Base-by-base conservation (phyloP, 2,329 filamentous ascomycete species). In the Xylaria sp. region DNA sequence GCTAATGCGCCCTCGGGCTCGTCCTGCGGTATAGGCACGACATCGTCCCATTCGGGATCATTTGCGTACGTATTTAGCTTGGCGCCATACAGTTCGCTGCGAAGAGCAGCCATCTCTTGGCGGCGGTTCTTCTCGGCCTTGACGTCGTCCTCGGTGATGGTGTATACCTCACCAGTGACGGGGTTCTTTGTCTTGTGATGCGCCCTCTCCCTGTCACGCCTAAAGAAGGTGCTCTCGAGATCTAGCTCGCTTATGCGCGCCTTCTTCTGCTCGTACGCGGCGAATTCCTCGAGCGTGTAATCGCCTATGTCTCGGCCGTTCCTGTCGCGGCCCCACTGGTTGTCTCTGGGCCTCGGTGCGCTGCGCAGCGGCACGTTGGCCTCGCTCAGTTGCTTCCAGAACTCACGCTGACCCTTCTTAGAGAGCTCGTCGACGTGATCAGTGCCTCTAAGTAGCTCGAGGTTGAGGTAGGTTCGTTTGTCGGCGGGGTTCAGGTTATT, bases 1-100 rank as follows among this genome's bases (percentile, higher is more conserved):
- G 95, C 95, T 67, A 99, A 88, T 33, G 95, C 94, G 74, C 91
- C 86, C 74, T 90, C 91, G 68, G 94, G 92, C 82, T 98, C 94
- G 77, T 94, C 88, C 75, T 96, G 90, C 3, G 92, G 90, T 65
- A 98, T 91, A 23, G 94, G 94, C 62, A 89, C 84, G 61, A 98
- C 86, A 82, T 97, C 94, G 73, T 93, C 90, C 95, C 94, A 98
- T 71, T 86, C 86, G 1, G 93, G 90, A 79, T 94, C 90, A 70
- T 86, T 84, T 61, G 87, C 85, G 79, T 92, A 92, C 75, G 81
- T 72, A 9, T 51, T 55, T 9, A 58, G 28, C 48, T 41, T 66
- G 12, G 13, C 78, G 15, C 87, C 86, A 74, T 89, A 88, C 13
- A 89, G 79, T 56, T 88, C 86, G 72, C 80, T 82, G 66, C 79